Percentiles rank a stretch among this genome's conserved stretches.
Conservation (phyloP, 2,329 filamentous ascomycete species). For the Aspergillus intermedius region DNA sequence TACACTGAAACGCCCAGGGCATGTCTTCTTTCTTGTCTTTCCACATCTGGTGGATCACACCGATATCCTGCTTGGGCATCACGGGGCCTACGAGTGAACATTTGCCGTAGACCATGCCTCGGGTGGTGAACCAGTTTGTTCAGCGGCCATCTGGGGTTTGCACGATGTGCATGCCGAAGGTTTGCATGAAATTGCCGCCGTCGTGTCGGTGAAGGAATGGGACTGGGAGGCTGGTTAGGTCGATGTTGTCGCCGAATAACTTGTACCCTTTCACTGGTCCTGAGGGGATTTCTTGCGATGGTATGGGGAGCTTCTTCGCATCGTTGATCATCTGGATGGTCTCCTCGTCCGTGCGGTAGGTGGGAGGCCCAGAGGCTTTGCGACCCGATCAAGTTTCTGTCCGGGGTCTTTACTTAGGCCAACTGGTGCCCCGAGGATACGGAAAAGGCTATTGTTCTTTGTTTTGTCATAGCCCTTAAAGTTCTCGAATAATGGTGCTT, state of each 20-base stretch:
- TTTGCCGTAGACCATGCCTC: constrained; percentile 12
- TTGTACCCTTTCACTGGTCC: constrained; percentile 14
- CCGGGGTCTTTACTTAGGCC: constrained; percentile 1
- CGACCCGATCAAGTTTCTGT: constrained; percentile 9
- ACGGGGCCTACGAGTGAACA: constrained; percentile 11
- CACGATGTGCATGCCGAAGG: constrained; percentile 45
- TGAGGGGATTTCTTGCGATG: constrained; percentile 7
- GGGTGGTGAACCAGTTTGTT: constrained; percentile 35
- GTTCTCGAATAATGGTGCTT: constrained; percentile 6
- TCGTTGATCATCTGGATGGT: constrained; percentile 12
- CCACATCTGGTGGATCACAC: constrained; percentile 13
- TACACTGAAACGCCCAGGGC: constrained; percentile 15
- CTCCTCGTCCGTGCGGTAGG: constrained; percentile 8
- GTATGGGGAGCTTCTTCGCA: constrained; percentile 7
- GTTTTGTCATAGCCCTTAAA: neutral
- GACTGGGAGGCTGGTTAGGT: constrained; percentile 28
- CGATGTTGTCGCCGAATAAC: constrained; percentile 16
- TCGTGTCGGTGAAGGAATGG: constrained; percentile 42
- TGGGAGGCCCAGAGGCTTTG: constrained; percentile 11
- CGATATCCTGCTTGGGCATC: constrained; percentile 16
- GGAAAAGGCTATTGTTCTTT: constrained; percentile 4
- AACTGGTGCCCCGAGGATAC: constrained; percentile 8
- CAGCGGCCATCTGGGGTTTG: constrained; percentile 42
- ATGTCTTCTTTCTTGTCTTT: constrained; percentile 14
- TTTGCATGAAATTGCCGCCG: constrained; percentile 47